Base-by-base conservation (phyloP, 805 yeast genomes). In the Suhomyces prunicola region DNA sequence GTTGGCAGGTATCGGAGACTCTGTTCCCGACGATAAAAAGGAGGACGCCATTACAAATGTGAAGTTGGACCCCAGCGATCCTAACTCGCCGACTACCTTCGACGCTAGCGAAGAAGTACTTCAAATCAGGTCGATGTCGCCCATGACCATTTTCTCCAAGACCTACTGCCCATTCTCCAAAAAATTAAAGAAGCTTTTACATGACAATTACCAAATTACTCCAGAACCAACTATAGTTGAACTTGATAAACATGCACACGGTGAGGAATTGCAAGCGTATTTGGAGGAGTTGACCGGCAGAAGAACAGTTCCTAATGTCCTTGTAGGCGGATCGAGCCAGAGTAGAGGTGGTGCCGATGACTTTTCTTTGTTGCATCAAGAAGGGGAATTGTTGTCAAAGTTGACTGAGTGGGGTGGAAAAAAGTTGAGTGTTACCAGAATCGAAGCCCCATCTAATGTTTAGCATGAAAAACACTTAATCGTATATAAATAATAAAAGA, bases 321-420 rank as follows among this genome's bases (percentile, higher is more conserved):
- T 90, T 50, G 81, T 93, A 50, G 87, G 85, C 52, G 87, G 88
- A 7, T 67, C 79, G 24, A 60, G 57, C 40, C 64, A 65, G 49
- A 85, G 93, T 47, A 79, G 88, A 58, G 99, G 99, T 40, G 99
- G 99, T 2, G 83, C 83, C 41, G 97, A 90, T 67, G 97, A 92
- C 52, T 82, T 94, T 67, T 74, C 69, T 24, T 76, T 72, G 33
- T 71, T 90, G 53, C 91, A 89, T 62, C 73, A 77, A 19, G 72
- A 77, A 1, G 86, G 85, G 29, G 71, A 70, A 48, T 76, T 93
- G 52, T 73, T 81, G 27, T 71, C 73, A 1, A 69, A 68, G 50
- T 73, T 91, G 62, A 72, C 70, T 44, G 68, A 68, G n/a, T 88
- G 96, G 96, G 86, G 87, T 22, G 79, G 76, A 3, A 77, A 80